A percentile compares a stretch with the other conserved stretches of the same genome.
These are phyloP conservation scores for Phoma sp. DNA, from an alignment of 2,329 filamentous ascomycete genomes.

Conservation along the genomic window DNA sequence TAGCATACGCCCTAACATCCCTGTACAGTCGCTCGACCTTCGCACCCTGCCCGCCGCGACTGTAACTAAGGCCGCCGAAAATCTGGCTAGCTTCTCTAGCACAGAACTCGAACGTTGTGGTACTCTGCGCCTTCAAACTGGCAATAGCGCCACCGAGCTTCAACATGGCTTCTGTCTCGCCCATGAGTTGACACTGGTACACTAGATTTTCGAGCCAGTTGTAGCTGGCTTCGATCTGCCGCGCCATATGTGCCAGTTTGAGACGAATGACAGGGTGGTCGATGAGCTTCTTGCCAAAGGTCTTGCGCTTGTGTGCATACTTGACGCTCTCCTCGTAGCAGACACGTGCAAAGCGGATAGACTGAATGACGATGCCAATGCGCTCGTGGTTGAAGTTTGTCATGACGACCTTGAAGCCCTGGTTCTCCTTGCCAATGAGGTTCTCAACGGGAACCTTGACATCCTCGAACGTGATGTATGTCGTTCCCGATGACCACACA, in stretches of 20 bases:
- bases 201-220: slow-evolving; percentile 96
- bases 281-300: slow-evolving; percentile 95
- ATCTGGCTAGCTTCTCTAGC: slow-evolving; percentile 96
- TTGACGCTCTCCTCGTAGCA: slow-evolving; percentile 97
- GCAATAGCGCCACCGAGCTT: slow-evolving; percentile 94
- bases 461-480: slow-evolving; percentile 97
- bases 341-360: slow-evolving; percentile 90
- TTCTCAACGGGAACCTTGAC: slow-evolving; percentile 99
- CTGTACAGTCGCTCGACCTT: slow-evolving; percentile 95
- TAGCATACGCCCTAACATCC: slow-evolving; percentile 92
- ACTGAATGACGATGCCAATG: slow-evolving; percentile 98
- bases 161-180: slow-evolving; percentile 93
- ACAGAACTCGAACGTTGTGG: slow-evolving; percentile 96
- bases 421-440: slow-evolving; percentile 95
- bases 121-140: slow-evolving; percentile 89
- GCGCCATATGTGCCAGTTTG: slow-evolving; percentile 97
- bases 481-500: slow-evolving; percentile 93
- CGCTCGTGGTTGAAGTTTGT: slow-evolving; percentile 99
- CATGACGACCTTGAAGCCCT: slow-evolving; percentile 99
- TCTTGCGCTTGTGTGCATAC: slow-evolving; percentile 95
- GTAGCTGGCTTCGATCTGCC: slow-evolving; percentile 96
- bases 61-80: slow-evolving; percentile 93
- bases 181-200: slow-evolving; percentile 92
- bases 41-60: slow-evolving; percentile 88
- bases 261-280: slow-evolving; percentile 96